phyloP scores from a whole-genome alignment of 257 asterid species.

The Penstemon eatonii region DNA sequence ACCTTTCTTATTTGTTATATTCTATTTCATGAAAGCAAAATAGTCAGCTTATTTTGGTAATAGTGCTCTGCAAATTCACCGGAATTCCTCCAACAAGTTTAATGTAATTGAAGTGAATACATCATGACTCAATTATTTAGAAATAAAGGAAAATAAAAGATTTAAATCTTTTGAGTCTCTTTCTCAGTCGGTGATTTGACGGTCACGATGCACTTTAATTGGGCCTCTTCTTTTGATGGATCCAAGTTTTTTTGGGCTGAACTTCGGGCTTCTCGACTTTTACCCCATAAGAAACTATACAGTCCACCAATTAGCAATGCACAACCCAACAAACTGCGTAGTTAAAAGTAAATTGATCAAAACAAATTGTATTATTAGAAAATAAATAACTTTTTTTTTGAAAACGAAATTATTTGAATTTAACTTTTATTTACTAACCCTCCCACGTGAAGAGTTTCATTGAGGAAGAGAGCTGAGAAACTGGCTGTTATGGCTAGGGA shows the following conservation, averaged over 20 bases:
- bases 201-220: conserved; percentile 29
- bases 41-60: no score
- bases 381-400: background rate
- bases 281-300: conserved; percentile 54
- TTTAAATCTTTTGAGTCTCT: background rate
- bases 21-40: no score
- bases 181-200: conserved; percentile 8
- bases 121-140: no score
- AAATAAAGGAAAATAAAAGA: background rate
- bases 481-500: conserved; percentile 48
- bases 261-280: conserved; percentile 32
- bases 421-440: conserved; percentile 34
- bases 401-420: no score
- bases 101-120: no score
- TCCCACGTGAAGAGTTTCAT: conserved; percentile 55
- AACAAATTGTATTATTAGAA: background rate
- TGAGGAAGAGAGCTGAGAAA: conserved; percentile 42
- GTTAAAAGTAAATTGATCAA: background rate
- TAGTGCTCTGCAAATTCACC: no score
- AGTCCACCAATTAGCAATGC: conserved; percentile 45
- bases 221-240: conserved; percentile 23
- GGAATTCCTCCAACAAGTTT: no score
- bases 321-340: conserved; percentile 40
- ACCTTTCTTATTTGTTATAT: no score
- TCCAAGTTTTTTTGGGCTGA: conserved; percentile 20